A percentile compares a stretch with the other conserved stretches of the same genome.
Conservation (phyloP, 2,329 filamentous ascomycete genomes). For the Monilinia laxa region DNA sequence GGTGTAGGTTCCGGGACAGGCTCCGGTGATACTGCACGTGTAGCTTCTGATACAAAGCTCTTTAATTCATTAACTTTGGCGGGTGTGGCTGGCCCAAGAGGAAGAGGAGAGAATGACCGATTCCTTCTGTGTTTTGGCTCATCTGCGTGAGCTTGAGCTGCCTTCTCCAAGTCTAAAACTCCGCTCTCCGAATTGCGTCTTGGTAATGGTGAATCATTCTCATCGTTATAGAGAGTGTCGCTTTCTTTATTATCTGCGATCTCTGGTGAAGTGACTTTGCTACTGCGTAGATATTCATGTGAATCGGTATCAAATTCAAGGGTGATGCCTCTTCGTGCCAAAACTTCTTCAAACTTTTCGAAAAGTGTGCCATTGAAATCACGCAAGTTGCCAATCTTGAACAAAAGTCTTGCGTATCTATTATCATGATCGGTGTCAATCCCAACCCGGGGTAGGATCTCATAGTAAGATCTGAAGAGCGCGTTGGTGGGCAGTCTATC, state of each 20-base stretch:
- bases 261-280: constrained; percentile 6
- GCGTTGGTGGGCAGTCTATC: constrained; percentile 71
- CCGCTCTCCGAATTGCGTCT: constrained; percentile 41
- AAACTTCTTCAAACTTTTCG: constrained; percentile 67
- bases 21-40: constrained; percentile 19
- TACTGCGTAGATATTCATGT: constrained; percentile 21
- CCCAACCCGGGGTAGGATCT: constrained; percentile 68
- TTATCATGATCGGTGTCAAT: constrained; percentile 72
- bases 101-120: constrained; percentile 31
- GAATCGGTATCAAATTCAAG: constrained; percentile 57
- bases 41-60: constrained; percentile 27
- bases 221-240: constrained; percentile 27
- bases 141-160: constrained; percentile 21
- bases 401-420: constrained; percentile 74
- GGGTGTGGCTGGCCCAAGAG: constrained; percentile 21
- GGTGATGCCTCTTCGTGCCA: constrained; percentile 68
- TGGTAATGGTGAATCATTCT: constrained; percentile 25
- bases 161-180: constrained; percentile 34
- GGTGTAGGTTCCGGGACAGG: constrained; percentile 8
- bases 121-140: constrained; percentile 27
- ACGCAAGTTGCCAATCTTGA: constrained; percentile 70
- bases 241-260: constrained; percentile 20
- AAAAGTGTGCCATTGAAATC: constrained; percentile 55
- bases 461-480: constrained; percentile 78
- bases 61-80: constrained; percentile 19